phyloP scores from a whole-genome alignment of 2,329 filamentous ascomycete genomes.

The Endocalyx cinctus region DNA sequence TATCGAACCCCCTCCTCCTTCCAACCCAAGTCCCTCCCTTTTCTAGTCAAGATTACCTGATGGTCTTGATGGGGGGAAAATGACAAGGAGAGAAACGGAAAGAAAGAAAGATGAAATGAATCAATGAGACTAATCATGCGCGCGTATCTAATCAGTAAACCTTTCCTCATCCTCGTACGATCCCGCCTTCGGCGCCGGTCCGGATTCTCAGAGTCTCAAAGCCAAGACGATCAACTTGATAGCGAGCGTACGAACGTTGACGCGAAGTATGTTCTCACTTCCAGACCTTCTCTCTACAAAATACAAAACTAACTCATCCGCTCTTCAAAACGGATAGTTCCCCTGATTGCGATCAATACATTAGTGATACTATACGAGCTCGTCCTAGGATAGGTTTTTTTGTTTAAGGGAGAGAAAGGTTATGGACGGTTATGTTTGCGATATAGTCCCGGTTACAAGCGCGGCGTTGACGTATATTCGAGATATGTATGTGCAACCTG shows the following conservation, averaged over 20 bases:
- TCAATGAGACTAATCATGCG: no score
- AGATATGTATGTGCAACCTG: no score
- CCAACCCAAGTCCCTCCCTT: conserved; percentile 6
- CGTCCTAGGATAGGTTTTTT: conserved; percentile 59
- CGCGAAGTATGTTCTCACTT: conserved; percentile 69
- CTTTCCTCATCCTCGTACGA: conserved; percentile 69
- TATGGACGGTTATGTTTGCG: no score
- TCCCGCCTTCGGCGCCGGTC: conserved; percentile 68
- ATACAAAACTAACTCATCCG: not conserved
- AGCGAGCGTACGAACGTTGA: conserved; percentile 82
- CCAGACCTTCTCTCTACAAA: not conserved
- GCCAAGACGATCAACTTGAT: conserved; percentile 86
- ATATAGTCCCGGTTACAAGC: no score
- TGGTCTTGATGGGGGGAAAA: no score
- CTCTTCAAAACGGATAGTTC: conserved; percentile 51
- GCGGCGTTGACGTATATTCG: no score
- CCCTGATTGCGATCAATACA: conserved; percentile 77
- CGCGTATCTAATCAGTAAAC: conserved; percentile 72
- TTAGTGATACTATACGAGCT: conserved; percentile 81
- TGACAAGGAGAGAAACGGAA: no score
- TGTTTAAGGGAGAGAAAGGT: not conserved
- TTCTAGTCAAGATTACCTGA: not conserved
- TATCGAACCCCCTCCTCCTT: not conserved
- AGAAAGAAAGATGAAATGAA: no score
- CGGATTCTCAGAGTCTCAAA: conserved; percentile 71